Evolutionary conservation across 352 stramenopile species (phyloP).

Genomic region (Elongisporangium undulatum): DNA sequence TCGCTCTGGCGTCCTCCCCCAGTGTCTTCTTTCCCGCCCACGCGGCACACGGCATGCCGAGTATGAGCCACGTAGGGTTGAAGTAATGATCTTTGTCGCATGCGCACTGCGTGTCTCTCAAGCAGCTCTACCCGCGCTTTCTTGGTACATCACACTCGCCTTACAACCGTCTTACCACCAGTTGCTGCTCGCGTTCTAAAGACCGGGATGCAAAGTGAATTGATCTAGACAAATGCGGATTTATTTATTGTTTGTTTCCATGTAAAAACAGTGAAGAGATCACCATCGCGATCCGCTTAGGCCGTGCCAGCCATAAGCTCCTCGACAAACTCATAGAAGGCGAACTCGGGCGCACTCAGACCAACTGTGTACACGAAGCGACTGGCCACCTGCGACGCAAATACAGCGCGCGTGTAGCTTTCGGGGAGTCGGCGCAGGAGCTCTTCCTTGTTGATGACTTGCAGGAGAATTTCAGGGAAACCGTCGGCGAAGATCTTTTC

Average conservation of each 20-base stretch:
- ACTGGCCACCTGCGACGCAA: constrained; percentile 75
- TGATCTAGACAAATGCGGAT: background rate
- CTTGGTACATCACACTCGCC: no score
- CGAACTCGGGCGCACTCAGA: constrained; percentile 68
- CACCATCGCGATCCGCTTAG: background rate
- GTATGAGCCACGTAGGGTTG: no score
- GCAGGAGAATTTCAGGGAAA: constrained; percentile 67
- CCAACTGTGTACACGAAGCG: constrained; percentile 80
- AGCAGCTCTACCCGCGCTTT: no score
- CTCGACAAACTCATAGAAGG: constrained; percentile 86
- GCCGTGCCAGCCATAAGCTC: constrained; percentile 22
- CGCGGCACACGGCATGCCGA: no score
- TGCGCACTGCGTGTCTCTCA: no score
- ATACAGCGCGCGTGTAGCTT: constrained; percentile 76
- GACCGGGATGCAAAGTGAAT: background rate
- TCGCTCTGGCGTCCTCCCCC: no score
- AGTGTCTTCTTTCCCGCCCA: no score
- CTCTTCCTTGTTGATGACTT: constrained; percentile 52
- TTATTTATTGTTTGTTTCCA: background rate
- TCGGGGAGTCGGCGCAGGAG: constrained; percentile 68
- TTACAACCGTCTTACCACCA: no score
- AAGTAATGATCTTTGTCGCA: no score
- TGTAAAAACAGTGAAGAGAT: background rate
- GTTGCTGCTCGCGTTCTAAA: no score
- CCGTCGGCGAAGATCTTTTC: constrained; percentile 70